Percentiles rank a stretch among this genome's conserved stretches.
phyloP scores from a whole-genome alignment of 345 rosid species.

The Balakata baccata region DNA sequence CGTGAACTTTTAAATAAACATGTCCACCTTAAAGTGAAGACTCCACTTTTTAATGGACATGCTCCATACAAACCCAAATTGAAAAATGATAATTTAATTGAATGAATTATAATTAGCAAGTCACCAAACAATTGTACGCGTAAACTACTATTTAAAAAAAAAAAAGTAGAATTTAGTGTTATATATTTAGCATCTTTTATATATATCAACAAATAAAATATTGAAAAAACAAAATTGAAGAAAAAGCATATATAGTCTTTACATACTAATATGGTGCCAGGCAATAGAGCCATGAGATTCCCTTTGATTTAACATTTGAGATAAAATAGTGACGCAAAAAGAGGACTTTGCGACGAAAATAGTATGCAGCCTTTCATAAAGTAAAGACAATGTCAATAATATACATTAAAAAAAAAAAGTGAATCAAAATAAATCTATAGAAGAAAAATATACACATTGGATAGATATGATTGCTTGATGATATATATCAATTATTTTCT shows the following conservation, averaged over 20 bases:
- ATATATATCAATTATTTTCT: constrained; percentile 4
- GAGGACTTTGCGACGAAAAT: constrained; percentile 1
- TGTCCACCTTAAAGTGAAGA: too few relatives aligned
- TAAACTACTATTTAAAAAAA: not conserved
- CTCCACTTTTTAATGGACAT: too few relatives aligned
- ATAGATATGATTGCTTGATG: constrained; percentile 4
- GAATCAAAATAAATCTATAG: not conserved
- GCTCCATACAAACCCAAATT: too few relatives aligned
- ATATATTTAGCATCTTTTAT: not conserved
- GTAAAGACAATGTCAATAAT: not conserved
- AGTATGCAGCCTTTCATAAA: constrained; percentile 1
- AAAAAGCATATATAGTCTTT: not conserved
- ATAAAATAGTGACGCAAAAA: constrained; percentile 11
- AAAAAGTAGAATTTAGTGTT: not conserved
- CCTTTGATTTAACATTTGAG: constrained; percentile 9
- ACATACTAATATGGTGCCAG: not conserved
- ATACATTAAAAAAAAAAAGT: not conserved
- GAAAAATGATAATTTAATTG: not conserved
- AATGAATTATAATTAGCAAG: not conserved
- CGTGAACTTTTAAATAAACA: too few relatives aligned
- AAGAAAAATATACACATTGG: not conserved
- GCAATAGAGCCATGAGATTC: constrained; percentile 1
- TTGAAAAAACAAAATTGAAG: not conserved
- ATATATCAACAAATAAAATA: not conserved
- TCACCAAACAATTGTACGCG: not conserved